phyloP scores from a whole-genome alignment of 2,329 filamentous ascomycete genomes.

The Fusarium albidum region DNA sequence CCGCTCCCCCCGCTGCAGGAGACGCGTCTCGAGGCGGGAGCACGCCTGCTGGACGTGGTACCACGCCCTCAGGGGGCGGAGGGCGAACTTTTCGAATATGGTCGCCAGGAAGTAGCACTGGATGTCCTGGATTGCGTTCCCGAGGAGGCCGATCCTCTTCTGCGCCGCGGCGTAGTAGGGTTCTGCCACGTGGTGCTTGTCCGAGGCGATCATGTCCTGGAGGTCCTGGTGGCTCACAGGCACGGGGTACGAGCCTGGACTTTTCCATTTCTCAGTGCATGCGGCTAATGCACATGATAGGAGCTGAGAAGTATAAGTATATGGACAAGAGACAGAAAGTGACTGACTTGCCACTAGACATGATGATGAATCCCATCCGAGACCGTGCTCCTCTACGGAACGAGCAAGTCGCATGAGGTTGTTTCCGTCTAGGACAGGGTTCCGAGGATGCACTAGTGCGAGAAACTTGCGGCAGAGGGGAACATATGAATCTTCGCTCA shows the following conservation, averaged over 20 bases:
- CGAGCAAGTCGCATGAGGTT: conserved; percentile 17
- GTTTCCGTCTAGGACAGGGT: conserved; percentile 13
- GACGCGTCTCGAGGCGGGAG: conserved; percentile 6
- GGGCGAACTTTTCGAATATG: conserved; percentile 19
- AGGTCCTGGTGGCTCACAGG: neutral
- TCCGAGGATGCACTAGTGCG: conserved; percentile 13
- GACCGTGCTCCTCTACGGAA: conserved; percentile 2
- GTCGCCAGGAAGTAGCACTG: conserved; percentile 19
- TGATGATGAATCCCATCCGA: conserved; percentile 24
- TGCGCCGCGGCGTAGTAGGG: conserved; percentile 13
- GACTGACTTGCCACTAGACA: conserved; percentile 16
- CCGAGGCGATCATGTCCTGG: neutral
- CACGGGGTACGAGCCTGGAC: neutral
- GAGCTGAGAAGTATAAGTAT: neutral
- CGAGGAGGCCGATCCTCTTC: conserved; percentile 17
- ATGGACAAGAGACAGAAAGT: neutral
- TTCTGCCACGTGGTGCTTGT: neutral
- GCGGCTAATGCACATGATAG: conserved; percentile 18
- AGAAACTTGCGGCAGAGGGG: conserved; percentile 24
- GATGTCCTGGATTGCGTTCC: conserved; percentile 13
- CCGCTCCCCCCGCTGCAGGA: neutral
- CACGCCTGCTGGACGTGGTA: conserved; percentile 18
- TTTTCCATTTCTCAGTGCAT: conserved; percentile 3
- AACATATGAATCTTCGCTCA: conserved; percentile 14
- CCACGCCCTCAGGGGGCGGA: conserved; percentile 18